Evolutionary conservation across 106 monocot species (phyloP).

Genomic region (Chionographis japonica): DNA sequence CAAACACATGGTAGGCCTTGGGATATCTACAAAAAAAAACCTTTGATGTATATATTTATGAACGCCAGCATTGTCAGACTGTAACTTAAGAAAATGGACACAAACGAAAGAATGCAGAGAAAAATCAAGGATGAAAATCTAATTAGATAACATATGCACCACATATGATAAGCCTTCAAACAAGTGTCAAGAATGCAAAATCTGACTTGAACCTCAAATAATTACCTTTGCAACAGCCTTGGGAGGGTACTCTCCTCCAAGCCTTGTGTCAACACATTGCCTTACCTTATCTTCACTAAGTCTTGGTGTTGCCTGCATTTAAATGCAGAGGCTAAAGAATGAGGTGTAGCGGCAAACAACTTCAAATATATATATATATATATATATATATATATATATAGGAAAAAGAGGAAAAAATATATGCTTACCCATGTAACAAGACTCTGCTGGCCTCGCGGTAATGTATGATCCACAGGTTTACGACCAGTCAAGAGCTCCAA

Average conservation of each 20-base stretch:
- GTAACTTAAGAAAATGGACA: not conserved
- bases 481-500: constrained; percentile 90
- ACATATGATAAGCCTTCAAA: not conserved
- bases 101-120: not conserved
- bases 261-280: constrained; percentile 72
- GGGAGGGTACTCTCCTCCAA: constrained; percentile 56
- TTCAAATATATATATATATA: not conserved
- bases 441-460: constrained; percentile 88
- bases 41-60: too few relatives aligned
- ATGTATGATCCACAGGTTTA: constrained; percentile 87
- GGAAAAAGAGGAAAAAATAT: not conserved
- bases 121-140: not conserved
- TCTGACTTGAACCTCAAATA: too few relatives aligned
- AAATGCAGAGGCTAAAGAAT: not conserved
- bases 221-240: constrained; percentile 83
- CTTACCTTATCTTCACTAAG: constrained; percentile 75
- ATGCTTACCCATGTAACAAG: constrained; percentile 87
- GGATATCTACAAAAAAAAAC: too few relatives aligned
- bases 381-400: not conserved
- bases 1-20: too few relatives aligned
- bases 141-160: not conserved
- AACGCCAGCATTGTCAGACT: too few relatives aligned
- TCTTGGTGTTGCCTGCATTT: constrained; percentile 63
- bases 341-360: not conserved
- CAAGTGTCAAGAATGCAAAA: not conserved